Percentiles rank a stretch among this genome's conserved stretches.
These are phyloP conservation scores for Ceratobasidium sp. DNA, from an alignment of 1,284 basidiomycete genomes.

Conservation along the genomic window DNA sequence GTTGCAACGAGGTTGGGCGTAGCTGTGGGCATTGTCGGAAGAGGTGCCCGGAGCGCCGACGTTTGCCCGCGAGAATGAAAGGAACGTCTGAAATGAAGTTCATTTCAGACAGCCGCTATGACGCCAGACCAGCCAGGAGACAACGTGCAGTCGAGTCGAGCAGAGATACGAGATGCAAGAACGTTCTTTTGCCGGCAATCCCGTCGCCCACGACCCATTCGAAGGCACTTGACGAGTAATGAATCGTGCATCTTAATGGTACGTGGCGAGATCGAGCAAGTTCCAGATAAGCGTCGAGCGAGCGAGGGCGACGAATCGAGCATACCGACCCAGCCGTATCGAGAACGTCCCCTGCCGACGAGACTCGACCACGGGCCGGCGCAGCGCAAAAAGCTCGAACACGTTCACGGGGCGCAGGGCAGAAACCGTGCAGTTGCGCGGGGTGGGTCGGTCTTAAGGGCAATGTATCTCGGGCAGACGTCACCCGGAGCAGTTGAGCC, in stretches of 20 bases:
- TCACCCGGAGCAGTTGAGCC: slow-evolving; percentile 16
- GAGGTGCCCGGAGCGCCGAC: neutral
- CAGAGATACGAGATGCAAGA: slow-evolving; percentile 7
- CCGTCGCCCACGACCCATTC: slow-evolving; percentile 8
- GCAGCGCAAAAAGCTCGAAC: slow-evolving; percentile 27
- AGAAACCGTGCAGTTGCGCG: neutral
- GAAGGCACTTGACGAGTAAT: neutral
- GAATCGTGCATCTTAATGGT: neutral
- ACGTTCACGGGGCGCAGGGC: slow-evolving; percentile 27
- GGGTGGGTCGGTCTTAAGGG: neutral
- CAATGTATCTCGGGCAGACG: neutral
- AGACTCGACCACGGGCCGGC: neutral
- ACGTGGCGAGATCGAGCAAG: slow-evolving; percentile 8
- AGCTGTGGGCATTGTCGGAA: neutral
- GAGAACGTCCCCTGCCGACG: slow-evolving; percentile 1
- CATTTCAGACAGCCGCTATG: slow-evolving; percentile 11
- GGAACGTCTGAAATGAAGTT: slow-evolving; percentile 16
- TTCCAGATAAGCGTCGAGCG: slow-evolving; percentile 8
- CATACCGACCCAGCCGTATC: neutral
- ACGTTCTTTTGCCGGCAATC: neutral
- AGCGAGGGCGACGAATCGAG: neutral
- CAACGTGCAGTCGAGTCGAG: slow-evolving; percentile 21
- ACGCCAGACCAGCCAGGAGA: slow-evolving; percentile 11
- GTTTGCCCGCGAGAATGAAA: slow-evolving; percentile 10
- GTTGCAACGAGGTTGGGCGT: slow-evolving; percentile 10